Evolutionary conservation across 2,329 filamentous ascomycete genomes (phyloP).

Genomic region (Coniochaeta sp.): DNA sequence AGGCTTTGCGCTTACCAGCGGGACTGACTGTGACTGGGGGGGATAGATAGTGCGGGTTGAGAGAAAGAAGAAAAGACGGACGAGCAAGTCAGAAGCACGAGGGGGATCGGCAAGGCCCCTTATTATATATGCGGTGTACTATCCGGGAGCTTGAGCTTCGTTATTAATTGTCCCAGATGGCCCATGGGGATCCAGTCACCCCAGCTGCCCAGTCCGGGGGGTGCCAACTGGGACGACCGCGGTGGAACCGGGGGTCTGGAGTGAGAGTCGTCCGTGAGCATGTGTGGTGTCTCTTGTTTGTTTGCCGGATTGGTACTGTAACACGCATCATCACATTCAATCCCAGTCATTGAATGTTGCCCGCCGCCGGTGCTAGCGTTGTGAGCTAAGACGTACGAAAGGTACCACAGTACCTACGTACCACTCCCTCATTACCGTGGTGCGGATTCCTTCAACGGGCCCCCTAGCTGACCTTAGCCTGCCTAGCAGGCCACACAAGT

Average conservation of each 20-base stretch:
- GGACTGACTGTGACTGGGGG: background rate
- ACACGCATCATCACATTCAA: background rate
- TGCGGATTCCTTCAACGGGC: background rate
- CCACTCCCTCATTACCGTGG: background rate
- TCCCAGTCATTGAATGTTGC: background rate
- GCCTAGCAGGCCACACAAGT: background rate
- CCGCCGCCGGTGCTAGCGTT: background rate
- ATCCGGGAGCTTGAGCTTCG: background rate
- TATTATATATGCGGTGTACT: constrained; percentile 1
- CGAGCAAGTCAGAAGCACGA: background rate
- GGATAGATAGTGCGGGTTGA: background rate
- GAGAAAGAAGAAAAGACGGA: background rate
- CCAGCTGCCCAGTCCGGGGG: background rate
- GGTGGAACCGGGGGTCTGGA: background rate
- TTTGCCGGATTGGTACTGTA: constrained; percentile 1
- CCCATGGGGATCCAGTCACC: background rate
- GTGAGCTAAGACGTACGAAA: background rate
- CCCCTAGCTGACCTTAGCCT: background rate
- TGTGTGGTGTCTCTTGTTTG: background rate
- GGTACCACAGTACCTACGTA: background rate
- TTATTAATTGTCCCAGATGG: background rate
- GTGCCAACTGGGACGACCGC: background rate
- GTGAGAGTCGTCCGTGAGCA: background rate
- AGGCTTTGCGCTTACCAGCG: constrained; percentile 1
- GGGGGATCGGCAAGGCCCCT: background rate